Conservation (phyloP, 495 filamentous ascomycete species). For the Trichoderma reesei region DNA sequence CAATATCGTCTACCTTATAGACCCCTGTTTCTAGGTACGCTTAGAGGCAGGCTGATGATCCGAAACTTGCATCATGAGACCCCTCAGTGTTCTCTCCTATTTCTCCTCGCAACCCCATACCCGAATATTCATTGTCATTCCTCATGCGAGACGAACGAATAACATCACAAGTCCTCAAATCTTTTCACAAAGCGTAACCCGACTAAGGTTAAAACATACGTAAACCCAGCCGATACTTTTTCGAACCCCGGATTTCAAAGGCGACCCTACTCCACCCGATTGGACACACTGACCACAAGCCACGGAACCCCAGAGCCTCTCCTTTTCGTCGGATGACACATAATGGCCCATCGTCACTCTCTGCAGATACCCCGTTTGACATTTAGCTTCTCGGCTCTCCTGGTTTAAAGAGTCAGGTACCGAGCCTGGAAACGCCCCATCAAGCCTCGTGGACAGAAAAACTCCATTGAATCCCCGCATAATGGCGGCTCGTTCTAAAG, state of each 20-base stretch:
- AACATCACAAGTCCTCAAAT: too few species aligned
- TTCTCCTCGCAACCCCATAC: background rate
- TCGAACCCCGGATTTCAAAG: background rate
- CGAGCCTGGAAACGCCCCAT: background rate
- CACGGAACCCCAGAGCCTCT: background rate
- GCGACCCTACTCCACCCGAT: background rate
- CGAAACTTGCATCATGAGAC: background rate
- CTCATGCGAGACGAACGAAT: background rate
- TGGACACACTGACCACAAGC: background rate
- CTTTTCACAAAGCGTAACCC: too few species aligned
- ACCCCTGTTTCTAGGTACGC: background rate
- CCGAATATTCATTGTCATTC: background rate
- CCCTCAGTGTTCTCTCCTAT: background rate
- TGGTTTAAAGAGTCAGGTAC: background rate
- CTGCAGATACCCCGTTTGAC: background rate
- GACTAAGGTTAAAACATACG: too few species aligned
- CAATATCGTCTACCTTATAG: background rate
- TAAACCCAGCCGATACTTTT: background rate
- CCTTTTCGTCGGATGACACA: background rate
- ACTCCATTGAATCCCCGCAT: background rate
- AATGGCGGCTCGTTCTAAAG: background rate
- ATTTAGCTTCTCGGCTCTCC: background rate
- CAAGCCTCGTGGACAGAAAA: background rate
- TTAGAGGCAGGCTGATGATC: background rate
- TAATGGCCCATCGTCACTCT: background rate